These are phyloP conservation scores for Exobasidium rhododendri DNA, from an alignment of 1,284 basidiomycete species.

Conservation along the genomic window DNA sequence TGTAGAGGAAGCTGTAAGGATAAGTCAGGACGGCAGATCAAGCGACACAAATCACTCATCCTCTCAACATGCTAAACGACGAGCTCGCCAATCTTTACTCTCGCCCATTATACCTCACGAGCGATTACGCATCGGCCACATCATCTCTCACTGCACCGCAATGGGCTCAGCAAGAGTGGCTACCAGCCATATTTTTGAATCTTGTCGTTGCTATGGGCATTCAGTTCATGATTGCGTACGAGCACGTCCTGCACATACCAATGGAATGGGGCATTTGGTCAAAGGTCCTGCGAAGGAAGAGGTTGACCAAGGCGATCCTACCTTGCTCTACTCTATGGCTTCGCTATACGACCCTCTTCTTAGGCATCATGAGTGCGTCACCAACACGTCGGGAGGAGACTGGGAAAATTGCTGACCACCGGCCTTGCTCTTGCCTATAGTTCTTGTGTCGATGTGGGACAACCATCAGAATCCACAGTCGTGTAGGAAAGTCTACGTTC, in stretches of 20 bases:
- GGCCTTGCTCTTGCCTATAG: not conserved
- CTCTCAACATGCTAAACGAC: not conserved
- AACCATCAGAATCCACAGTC: not conserved
- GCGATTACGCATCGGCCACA: not conserved
- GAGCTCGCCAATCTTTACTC: not conserved
- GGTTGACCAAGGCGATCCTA: not conserved
- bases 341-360: slow-evolving; percentile 6
- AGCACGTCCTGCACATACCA: not conserved
- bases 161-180: slow-evolving; percentile 3
- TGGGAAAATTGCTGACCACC: too few species aligned
- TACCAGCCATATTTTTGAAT: not conserved
- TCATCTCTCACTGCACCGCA: not conserved
- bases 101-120: not conserved
- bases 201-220: not conserved
- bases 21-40: too few species aligned
- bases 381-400: too few species aligned
- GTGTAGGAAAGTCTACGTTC: not conserved
- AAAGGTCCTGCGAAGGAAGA: not conserved
- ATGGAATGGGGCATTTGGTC: slow-evolving; percentile 1
- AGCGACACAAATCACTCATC: too few species aligned
- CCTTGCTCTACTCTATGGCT: slow-evolving; percentile 8
- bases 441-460: not conserved
- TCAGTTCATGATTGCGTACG: not conserved
- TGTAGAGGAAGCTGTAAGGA: too few species aligned
- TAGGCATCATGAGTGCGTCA: not conserved